A percentile compares a stretch with the other conserved stretches of the same genome.
phyloP scores from a whole-genome alignment of 2,329 filamentous ascomycete species.

The Fusarium sp. region DNA sequence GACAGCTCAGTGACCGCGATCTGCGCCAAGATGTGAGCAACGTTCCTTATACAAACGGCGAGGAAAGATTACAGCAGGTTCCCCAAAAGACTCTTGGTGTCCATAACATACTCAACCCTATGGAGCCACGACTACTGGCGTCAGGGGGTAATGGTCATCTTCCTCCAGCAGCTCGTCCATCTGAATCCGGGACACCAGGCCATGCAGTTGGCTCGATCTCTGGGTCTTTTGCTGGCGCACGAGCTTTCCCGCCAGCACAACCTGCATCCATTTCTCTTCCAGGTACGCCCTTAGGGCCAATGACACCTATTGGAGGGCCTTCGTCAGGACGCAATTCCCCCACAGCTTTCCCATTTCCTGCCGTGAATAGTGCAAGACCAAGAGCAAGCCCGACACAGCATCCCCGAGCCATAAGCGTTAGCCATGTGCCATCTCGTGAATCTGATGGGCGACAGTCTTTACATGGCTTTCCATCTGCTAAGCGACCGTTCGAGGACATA shows the following conservation, averaged over 20 bases:
- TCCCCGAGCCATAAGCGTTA: slow-evolving; percentile 43
- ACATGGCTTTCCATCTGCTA: slow-evolving; percentile 41
- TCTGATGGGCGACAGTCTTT: slow-evolving; percentile 34
- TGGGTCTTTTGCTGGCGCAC: slow-evolving; percentile 34
- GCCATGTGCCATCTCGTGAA: slow-evolving; percentile 39
- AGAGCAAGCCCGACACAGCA: slow-evolving; percentile 46
- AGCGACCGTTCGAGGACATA: slow-evolving; percentile 47
- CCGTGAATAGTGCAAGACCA: slow-evolving; percentile 42
- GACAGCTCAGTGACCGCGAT: slow-evolving; percentile 36
- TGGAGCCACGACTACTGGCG: slow-evolving; percentile 41
- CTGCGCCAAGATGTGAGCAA: slow-evolving; percentile 33
- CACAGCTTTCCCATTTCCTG: slow-evolving; percentile 44
- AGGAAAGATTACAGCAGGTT: slow-evolving; percentile 39
- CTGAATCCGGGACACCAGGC: slow-evolving; percentile 31
- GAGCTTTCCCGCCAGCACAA: slow-evolving; percentile 42
- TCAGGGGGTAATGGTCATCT: slow-evolving; percentile 24
- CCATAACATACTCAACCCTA: slow-evolving; percentile 51
- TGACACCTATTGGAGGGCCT: slow-evolving; percentile 42
- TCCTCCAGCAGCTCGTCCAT: slow-evolving; percentile 21
- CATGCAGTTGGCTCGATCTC: slow-evolving; percentile 30
- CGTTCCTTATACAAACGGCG: slow-evolving; percentile 35
- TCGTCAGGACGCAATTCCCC: slow-evolving; percentile 48
- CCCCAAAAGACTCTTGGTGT: slow-evolving; percentile 46
- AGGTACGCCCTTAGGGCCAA: slow-evolving; percentile 43
- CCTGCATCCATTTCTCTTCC: slow-evolving; percentile 47